These are phyloP conservation scores for Leishmania gerbilli DNA, from an alignment of 208 protist genomes.

Conservation along the genomic window DNA sequence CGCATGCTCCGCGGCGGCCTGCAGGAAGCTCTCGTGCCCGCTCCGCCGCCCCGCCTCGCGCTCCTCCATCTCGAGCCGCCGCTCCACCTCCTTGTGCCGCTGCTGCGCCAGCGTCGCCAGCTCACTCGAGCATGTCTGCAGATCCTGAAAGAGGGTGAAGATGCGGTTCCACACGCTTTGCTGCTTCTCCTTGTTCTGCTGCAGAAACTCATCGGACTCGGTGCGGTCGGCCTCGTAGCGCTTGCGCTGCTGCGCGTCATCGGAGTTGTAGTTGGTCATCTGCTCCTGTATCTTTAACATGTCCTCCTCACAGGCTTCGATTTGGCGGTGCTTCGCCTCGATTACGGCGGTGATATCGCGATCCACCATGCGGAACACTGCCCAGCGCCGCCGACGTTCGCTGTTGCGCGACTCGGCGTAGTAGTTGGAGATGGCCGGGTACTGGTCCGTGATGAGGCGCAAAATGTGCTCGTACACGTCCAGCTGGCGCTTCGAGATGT, in stretches of 20 bases:
- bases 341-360: slow-evolving; percentile 90
- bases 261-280: slow-evolving; percentile 84
- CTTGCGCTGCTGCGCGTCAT: slow-evolving; percentile 80
- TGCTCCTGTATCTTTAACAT: slow-evolving; percentile 83
- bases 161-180: slow-evolving; percentile 89
- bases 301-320: slow-evolving; percentile 91
- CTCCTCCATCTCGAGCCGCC: slow-evolving; percentile 83
- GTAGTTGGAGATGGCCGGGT: slow-evolving; percentile 85
- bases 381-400: slow-evolving; percentile 86
- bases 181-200: slow-evolving; percentile 92
- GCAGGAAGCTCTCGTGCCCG: slow-evolving; percentile 81
- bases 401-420: slow-evolving; percentile 74
- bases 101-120: slow-evolving; percentile 61
- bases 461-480: slow-evolving; percentile 89
- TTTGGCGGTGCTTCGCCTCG: slow-evolving; percentile 81
- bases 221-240: slow-evolving; percentile 79
- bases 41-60: slow-evolving; percentile 80
- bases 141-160: slow-evolving; percentile 74
- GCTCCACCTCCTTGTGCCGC: slow-evolving; percentile 75
- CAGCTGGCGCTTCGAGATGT: slow-evolving; percentile 84
- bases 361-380: slow-evolving; percentile 91
- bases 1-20: slow-evolving; percentile 68
- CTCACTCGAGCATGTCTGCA: slow-evolving; percentile 71
- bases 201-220: slow-evolving; percentile 76
- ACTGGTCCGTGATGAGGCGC: slow-evolving; percentile 85